phyloP scores from a whole-genome alignment of 106 monocot genomes.

The Allium cepa region DNA sequence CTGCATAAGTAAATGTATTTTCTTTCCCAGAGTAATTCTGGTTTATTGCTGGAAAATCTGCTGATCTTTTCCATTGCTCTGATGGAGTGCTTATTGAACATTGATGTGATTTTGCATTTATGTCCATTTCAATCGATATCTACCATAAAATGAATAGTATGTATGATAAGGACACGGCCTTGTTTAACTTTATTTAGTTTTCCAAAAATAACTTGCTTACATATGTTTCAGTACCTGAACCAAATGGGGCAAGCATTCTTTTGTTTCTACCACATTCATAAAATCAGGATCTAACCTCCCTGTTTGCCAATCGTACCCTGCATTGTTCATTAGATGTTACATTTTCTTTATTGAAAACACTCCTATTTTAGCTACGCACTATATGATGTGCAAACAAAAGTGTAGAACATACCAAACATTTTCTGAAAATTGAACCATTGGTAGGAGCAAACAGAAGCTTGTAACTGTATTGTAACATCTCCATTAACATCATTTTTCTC shows the following conservation, averaged over 20 bases:
- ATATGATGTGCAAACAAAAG: no score
- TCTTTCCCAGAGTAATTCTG: conserved; percentile 34
- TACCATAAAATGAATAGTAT: neutral
- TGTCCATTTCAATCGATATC: conserved; percentile 52
- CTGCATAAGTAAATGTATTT: conserved; percentile 48
- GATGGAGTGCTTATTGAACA: conserved; percentile 28
- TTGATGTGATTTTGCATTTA: conserved; percentile 8
- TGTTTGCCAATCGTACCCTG: conserved; percentile 70
- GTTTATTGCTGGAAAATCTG: conserved; percentile 81
- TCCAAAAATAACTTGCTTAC: no score
- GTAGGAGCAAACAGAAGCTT: conserved; percentile 70
- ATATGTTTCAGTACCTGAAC: conserved; percentile 20
- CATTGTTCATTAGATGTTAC: neutral
- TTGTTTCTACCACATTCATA: conserved; percentile 46
- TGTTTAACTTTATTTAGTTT: neutral
- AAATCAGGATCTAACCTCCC: conserved; percentile 57
- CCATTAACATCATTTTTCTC: conserved; percentile 17
- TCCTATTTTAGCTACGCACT: no score
- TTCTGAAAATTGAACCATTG: conserved; percentile 76
- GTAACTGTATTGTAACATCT: conserved; percentile 31
- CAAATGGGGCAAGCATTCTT: conserved; percentile 53
- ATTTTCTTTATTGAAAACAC: no score
- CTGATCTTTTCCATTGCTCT: conserved; percentile 32
- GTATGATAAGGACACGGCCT: neutral
- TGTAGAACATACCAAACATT: conserved; percentile 53